These are phyloP conservation scores for Coniochaeta pulveracea DNA, from an alignment of 2,329 filamentous ascomycete genomes.

Conservation along the genomic window DNA sequence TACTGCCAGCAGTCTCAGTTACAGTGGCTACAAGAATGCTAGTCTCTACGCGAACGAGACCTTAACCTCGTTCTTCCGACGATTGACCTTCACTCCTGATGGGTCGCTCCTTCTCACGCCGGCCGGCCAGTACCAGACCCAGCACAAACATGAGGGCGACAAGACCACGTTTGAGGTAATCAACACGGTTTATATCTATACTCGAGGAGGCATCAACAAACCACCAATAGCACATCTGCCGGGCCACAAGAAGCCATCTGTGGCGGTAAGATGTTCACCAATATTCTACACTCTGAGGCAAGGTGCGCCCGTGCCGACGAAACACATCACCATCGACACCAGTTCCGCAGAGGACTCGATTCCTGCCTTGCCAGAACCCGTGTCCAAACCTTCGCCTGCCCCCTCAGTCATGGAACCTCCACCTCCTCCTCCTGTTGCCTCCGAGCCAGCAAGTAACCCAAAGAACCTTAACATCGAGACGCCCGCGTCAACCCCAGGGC, in stretches of 20 bases:
- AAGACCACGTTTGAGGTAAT: conserved; percentile 77
- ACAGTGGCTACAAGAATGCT: conserved; percentile 62
- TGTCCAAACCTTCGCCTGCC: conserved; percentile 48
- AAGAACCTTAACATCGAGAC: conserved; percentile 35
- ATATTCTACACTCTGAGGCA: conserved; percentile 75
- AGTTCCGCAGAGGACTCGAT: conserved; percentile 79
- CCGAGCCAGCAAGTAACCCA: conserved; percentile 38
- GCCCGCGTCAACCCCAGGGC: conserved; percentile 38
- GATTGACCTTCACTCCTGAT: conserved; percentile 89
- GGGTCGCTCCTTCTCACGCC: conserved; percentile 89
- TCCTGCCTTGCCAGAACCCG: conserved; percentile 70
- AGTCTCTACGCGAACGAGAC: conserved; percentile 95
- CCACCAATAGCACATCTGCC: conserved; percentile 90
- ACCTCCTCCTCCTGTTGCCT: conserved; percentile 42
- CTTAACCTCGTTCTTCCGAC: conserved; percentile 89
- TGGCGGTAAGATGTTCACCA: conserved; percentile 90
- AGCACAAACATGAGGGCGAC: conserved; percentile 54
- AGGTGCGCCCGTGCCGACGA: conserved; percentile 50
- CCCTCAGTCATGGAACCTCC: conserved; percentile 74
- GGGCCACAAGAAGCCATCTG: conserved; percentile 95
- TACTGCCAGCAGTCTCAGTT: conserved; percentile 32
- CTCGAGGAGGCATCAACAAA: conserved; percentile 89
- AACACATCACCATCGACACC: conserved; percentile 90
- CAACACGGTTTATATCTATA: conserved; percentile 98
- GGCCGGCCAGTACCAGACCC: conserved; percentile 86